Evolutionary conservation across 768 basidiomycete genomes (phyloP).

Genomic region (Russula griseocarnosa): DNA sequence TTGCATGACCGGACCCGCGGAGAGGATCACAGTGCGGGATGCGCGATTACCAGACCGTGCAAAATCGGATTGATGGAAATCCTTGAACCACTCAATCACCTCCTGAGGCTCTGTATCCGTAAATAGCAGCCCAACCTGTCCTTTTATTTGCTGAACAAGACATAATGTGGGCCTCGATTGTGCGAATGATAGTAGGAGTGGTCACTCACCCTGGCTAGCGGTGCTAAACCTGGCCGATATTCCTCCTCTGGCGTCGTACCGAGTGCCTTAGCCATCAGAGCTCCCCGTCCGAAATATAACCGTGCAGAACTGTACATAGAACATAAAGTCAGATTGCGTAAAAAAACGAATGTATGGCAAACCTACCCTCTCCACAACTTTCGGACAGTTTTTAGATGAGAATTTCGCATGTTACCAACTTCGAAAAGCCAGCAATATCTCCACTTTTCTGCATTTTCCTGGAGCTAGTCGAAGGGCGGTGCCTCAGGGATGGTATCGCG

Average conservation of each 20-base stretch:
- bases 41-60: conserved; percentile 85
- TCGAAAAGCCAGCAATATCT: conserved; percentile 94
- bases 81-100: conserved; percentile 90
- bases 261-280: conserved; percentile 94
- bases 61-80: conserved; percentile 87
- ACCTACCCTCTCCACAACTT: conserved; percentile 89
- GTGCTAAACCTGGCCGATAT: conserved; percentile 69
- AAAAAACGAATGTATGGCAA: not conserved
- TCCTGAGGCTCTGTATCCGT: conserved; percentile 88
- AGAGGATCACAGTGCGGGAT: conserved; percentile 66
- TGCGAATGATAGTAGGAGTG: conserved; percentile 14
- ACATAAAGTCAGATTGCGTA: conserved; percentile 20
- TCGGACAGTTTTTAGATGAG: conserved; percentile 90
- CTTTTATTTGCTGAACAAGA: conserved; percentile 74
- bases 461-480: conserved; percentile 49
- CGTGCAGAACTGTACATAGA: conserved; percentile 62
- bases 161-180: not conserved
- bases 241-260: conserved; percentile 86
- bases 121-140: conserved; percentile 90
- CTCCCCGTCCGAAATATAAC: conserved; percentile 81
- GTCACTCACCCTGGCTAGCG: conserved; percentile 65
- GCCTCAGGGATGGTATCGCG: not conserved
- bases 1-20: conserved; percentile 81
- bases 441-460: conserved; percentile 83
- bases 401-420: conserved; percentile 93